Evolutionary conservation across 2,329 filamentous ascomycete species (phyloP).

Genomic region (Dactylonectria estremocensis): DNA sequence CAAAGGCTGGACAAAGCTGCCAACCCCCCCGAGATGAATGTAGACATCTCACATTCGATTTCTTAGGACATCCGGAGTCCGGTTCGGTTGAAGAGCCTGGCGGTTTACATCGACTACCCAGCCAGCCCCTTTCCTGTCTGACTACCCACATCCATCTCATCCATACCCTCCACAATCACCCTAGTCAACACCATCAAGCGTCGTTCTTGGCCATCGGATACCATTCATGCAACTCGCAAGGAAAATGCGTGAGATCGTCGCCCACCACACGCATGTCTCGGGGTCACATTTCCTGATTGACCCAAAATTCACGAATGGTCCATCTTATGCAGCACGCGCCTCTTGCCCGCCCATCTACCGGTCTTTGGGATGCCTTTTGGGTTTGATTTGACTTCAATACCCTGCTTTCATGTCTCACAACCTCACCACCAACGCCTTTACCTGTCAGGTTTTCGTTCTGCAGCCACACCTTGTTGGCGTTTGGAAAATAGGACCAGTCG

Average conservation of each 20-base stretch:
- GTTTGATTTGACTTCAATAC: conserved; percentile 15
- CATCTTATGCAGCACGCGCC: conserved; percentile 33
- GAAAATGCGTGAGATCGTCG: conserved; percentile 17
- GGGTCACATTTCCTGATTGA: conserved; percentile 28
- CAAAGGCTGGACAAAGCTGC: background rate
- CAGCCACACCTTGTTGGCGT: conserved; percentile 36
- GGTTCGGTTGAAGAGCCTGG: background rate
- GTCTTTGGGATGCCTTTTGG: conserved; percentile 26
- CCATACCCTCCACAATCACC: conserved; percentile 13
- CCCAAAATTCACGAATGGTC: conserved; percentile 27
- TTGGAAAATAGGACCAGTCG: conserved; percentile 32
- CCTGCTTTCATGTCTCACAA: conserved; percentile 38
- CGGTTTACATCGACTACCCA: conserved; percentile 6
- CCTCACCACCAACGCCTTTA: conserved; percentile 22
- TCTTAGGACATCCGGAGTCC: background rate
- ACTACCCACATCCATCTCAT: conserved; percentile 11
- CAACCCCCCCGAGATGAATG: background rate
- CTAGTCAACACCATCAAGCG: conserved; percentile 20
- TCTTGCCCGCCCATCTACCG: conserved; percentile 23
- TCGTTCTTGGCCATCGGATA: conserved; percentile 1
- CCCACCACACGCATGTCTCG: conserved; percentile 20
- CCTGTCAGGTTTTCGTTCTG: conserved; percentile 18
- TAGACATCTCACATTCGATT: background rate
- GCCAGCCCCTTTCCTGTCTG: conserved; percentile 19
- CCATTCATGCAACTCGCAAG: conserved; percentile 7